phyloP scores from a whole-genome alignment of 371 early-diverging fungal genomes.

The Chytridium lagenaria region DNA sequence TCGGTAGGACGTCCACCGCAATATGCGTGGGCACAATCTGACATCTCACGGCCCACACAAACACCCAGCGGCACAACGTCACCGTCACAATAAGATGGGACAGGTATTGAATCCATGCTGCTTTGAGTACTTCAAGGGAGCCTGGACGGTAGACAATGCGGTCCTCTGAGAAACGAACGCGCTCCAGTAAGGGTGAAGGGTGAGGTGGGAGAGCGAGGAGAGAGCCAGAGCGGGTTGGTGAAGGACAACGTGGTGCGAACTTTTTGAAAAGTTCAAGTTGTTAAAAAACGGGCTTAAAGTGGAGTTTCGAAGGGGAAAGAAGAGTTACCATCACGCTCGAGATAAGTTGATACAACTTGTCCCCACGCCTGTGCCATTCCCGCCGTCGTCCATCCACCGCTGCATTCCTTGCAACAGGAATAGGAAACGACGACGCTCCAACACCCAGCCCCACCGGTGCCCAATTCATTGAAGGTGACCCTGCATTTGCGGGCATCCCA shows the following conservation, averaged over 20 bases:
- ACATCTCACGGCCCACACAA: slow-evolving; percentile 22
- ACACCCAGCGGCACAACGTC: slow-evolving; percentile 19
- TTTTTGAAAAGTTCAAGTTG: background rate
- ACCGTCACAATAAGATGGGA: slow-evolving; percentile 37
- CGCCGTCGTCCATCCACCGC: background rate
- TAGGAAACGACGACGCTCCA: background rate
- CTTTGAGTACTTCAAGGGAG: slow-evolving; percentile 44
- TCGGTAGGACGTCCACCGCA: slow-evolving; percentile 35
- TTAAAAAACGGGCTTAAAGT: too few relatives aligned
- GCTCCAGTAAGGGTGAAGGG: slow-evolving; percentile 38
- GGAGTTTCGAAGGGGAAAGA: too few relatives aligned
- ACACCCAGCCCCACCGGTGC: background rate
- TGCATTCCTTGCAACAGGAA: background rate
- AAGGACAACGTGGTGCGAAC: slow-evolving; percentile 24
- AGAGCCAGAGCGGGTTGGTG: slow-evolving; percentile 30
- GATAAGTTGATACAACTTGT: slow-evolving; percentile 26
- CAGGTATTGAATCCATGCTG: slow-evolving; percentile 50
- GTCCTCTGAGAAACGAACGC: slow-evolving; percentile 31
- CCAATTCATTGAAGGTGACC: background rate
- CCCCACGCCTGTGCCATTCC: slow-evolving; percentile 27
- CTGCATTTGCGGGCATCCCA: background rate
- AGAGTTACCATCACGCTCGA: slow-evolving; percentile 40
- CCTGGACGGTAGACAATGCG: slow-evolving; percentile 41
- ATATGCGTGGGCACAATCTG: slow-evolving; percentile 39
- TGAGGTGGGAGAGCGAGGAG: slow-evolving; percentile 29